Evolutionary conservation across 164 flowering plant species (phyloP).

Genomic region (Litsea cubeba): DNA sequence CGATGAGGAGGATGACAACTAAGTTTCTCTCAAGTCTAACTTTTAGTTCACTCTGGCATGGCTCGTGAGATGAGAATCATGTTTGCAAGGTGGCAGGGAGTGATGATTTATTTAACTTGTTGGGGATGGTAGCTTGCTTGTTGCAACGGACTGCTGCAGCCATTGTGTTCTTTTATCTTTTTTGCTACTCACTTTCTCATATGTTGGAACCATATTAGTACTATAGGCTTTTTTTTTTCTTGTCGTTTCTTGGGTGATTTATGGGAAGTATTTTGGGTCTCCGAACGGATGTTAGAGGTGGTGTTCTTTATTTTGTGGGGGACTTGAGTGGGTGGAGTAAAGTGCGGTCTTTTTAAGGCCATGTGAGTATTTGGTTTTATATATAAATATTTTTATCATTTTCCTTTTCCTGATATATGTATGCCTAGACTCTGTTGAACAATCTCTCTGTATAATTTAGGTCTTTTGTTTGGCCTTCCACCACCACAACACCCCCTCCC

Average conservation of each 20-base stretch:
- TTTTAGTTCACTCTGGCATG: background rate
- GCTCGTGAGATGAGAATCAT: background rate
- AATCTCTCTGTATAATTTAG: too few relatives aligned
- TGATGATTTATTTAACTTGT: background rate
- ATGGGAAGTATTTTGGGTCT: background rate
- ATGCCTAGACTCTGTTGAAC: background rate
- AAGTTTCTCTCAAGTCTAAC: background rate
- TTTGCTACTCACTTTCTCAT: background rate
- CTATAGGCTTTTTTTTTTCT: background rate
- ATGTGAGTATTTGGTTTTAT: background rate
- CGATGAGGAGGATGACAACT: constrained; percentile 23
- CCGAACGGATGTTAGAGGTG: background rate
- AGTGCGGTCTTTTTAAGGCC: background rate
- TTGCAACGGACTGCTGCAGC: background rate
- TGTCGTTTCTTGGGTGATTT: background rate
- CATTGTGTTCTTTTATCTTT: background rate
- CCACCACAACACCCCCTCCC: background rate
- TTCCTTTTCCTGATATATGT: background rate
- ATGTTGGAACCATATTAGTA: background rate
- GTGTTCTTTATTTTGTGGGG: background rate
- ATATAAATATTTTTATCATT: too few relatives aligned
- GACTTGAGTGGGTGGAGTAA: background rate
- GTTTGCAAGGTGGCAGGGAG: constrained; percentile 7
- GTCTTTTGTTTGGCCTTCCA: background rate
- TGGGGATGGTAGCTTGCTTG: constrained; percentile 5